These are phyloP conservation scores for Chaetomiaceae sp. DNA, from an alignment of 2,329 filamentous ascomycete genomes.

Conservation along the genomic window DNA sequence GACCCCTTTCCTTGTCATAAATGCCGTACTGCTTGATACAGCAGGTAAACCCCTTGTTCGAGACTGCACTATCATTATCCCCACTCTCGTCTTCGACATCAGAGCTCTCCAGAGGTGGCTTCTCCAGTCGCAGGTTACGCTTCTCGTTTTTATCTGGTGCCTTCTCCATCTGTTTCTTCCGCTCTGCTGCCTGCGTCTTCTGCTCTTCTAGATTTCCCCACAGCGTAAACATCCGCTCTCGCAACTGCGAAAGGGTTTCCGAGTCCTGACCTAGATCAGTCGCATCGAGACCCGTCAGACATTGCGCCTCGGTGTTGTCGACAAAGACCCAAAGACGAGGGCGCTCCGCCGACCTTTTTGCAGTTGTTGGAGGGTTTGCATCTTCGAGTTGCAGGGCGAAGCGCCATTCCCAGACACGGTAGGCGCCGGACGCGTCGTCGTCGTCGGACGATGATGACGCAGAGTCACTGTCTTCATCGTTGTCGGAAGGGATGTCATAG, in stretches of 20 bases:
- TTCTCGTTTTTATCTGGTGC: slow-evolving; percentile 18
- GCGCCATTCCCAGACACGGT: slow-evolving; percentile 69
- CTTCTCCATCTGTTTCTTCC: slow-evolving; percentile 4
- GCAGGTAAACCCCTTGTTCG: slow-evolving; percentile 62
- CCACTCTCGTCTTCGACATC: slow-evolving; percentile 18
- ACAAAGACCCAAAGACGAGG: slow-evolving; percentile 64
- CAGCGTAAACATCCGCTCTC: slow-evolving; percentile 68
- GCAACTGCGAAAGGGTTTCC: slow-evolving; percentile 48
- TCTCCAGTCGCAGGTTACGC: slow-evolving; percentile 4
- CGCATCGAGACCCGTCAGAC: slow-evolving; percentile 46
- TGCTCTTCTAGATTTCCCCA: slow-evolving; percentile 84
- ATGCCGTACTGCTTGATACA: slow-evolving; percentile 68
- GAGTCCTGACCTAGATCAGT: slow-evolving; percentile 54
- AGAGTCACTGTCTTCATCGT: slow-evolving; percentile 29
- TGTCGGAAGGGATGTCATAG: slow-evolving; percentile 47
- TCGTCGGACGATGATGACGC: slow-evolving; percentile 33
- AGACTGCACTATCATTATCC: slow-evolving; percentile 30
- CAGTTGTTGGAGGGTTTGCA: slow-evolving; percentile 18
- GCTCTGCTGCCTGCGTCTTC: slow-evolving; percentile 42
- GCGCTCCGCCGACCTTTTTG: slow-evolving; percentile 30
- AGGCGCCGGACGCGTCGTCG: slow-evolving; percentile 1
- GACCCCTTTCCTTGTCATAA: slow-evolving; percentile 36
- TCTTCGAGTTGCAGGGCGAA: slow-evolving; percentile 79
- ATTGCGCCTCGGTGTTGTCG: slow-evolving; percentile 50
- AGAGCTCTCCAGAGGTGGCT: slow-evolving; percentile 16